These are phyloP conservation scores for Brettanomyces bruxellensis DNA, from an alignment of 805 yeast species.

Conservation along the genomic window DNA sequence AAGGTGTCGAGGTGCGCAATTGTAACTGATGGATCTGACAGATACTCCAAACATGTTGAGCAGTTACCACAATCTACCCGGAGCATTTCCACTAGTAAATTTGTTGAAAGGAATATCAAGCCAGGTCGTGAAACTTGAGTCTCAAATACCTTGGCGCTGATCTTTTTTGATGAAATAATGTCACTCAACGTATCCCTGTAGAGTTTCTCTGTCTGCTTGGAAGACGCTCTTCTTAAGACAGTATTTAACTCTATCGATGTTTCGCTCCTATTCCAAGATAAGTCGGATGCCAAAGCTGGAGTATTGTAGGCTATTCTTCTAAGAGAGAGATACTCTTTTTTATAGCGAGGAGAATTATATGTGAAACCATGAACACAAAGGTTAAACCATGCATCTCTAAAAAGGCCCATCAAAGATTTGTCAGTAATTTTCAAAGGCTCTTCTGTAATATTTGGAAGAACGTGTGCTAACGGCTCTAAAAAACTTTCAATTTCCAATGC, in stretches of 20 bases:
- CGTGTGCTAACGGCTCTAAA: constrained; percentile 64
- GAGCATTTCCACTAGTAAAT: constrained; percentile 67
- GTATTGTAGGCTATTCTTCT: constrained; percentile 74
- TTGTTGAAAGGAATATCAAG: constrained; percentile 79
- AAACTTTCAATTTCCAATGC: constrained; percentile 59
- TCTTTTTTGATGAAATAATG: constrained; percentile 40
- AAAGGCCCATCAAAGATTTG: constrained; percentile 44
- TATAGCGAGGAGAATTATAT: constrained; percentile 45
- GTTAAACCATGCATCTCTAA: constrained; percentile 91
- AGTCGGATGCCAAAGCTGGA: constrained; percentile 80
- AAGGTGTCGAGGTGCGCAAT: constrained; percentile 60
- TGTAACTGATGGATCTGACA: constrained; percentile 76
- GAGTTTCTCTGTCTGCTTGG: constrained; percentile 67
- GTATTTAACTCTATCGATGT: constrained; percentile 89
- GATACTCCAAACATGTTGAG: constrained; percentile 65
- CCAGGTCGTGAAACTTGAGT: constrained; percentile 57
- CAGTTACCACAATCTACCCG: constrained; percentile 78
- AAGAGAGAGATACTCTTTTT: constrained; percentile 38
- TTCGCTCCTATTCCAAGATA: constrained; percentile 75
- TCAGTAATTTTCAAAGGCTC: constrained; percentile 36
- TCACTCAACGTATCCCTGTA: constrained; percentile 55
- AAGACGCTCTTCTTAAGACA: constrained; percentile 80
- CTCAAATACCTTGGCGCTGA: constrained; percentile 34
- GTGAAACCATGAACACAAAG: constrained; percentile 85
- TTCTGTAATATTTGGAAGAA: constrained; percentile 53